Conservation (phyloP, 2,329 filamentous ascomycete species). For the Thielaviopsis populi region DNA sequence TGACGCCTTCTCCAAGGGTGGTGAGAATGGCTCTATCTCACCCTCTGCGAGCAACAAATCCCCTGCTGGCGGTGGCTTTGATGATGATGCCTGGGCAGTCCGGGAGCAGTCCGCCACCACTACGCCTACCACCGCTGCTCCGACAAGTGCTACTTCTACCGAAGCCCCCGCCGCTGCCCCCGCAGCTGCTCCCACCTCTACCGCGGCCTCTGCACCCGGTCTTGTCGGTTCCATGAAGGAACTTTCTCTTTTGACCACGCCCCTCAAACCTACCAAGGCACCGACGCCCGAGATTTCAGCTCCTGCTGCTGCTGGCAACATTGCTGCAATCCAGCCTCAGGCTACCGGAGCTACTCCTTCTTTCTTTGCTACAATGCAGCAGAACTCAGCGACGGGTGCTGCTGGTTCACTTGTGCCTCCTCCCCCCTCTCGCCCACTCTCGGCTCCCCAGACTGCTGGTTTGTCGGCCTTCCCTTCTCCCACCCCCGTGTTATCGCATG, state of each 20-base stretch:
- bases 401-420: slow-evolving; percentile 39
- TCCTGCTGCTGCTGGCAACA: background rate
- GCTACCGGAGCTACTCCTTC: slow-evolving; percentile 41
- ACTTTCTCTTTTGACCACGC: slow-evolving; percentile 37
- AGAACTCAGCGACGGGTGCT: slow-evolving; percentile 28
- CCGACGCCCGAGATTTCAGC: slow-evolving; percentile 22
- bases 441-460: slow-evolving; percentile 70
- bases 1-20: slow-evolving; percentile 61
- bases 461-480: slow-evolving; percentile 53
- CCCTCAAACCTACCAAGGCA: slow-evolving; percentile 36
- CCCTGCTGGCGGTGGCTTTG: slow-evolving; percentile 47
- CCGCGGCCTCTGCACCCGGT: background rate
- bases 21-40: slow-evolving; percentile 19
- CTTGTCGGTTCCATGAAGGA: slow-evolving; percentile 51
- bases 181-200: slow-evolving; percentile 20
- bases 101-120: slow-evolving; percentile 36
- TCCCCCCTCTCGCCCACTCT: slow-evolving; percentile 65
- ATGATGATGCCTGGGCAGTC: slow-evolving; percentile 94
- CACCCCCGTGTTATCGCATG: slow-evolving; percentile 65
- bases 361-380: slow-evolving; percentile 36
- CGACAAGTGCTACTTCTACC: background rate
- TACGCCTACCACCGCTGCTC: background rate
- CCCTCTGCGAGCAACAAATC: slow-evolving; percentile 20
- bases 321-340: slow-evolving; percentile 28
- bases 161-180: slow-evolving; percentile 23